Conservation (phyloP, 352 stramenopile genomes). For the Achlya hypogyna region DNA sequence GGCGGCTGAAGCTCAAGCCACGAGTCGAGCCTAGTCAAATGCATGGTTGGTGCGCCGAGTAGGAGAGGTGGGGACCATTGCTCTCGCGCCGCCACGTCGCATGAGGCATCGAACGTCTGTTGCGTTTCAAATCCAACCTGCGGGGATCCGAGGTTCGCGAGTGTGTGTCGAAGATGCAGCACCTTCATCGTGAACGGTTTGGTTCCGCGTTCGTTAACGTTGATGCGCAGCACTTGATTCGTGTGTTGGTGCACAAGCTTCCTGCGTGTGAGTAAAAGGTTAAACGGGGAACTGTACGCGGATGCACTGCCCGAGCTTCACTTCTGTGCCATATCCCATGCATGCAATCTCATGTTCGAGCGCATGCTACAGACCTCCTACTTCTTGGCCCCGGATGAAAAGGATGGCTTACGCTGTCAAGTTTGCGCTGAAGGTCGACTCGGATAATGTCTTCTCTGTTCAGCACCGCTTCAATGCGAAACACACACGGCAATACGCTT, state of each 20-base stretch:
- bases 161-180: too few relatives aligned
- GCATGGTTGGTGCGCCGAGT: not conserved
- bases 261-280: not conserved
- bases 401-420: not conserved
- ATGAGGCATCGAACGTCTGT: not conserved
- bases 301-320: not conserved
- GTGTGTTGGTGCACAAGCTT: not conserved
- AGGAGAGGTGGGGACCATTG: not conserved
- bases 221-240: not conserved
- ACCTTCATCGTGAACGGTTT: not conserved
- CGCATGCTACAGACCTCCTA: not conserved
- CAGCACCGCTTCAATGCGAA: not conserved
- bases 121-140: not conserved
- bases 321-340: not conserved
- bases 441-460: not conserved
- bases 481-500: not conserved
- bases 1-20: not conserved
- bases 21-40: not conserved
- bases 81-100: not conserved
- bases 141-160: too few relatives aligned
- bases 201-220: not conserved
- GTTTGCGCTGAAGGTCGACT: not conserved
- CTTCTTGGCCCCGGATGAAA: not conserved
- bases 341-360: not conserved
- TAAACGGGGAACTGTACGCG: not conserved